Evolutionary conservation across 192 early-diverging fungal genomes (phyloP).

Genomic region (Coemansia sp.): DNA sequence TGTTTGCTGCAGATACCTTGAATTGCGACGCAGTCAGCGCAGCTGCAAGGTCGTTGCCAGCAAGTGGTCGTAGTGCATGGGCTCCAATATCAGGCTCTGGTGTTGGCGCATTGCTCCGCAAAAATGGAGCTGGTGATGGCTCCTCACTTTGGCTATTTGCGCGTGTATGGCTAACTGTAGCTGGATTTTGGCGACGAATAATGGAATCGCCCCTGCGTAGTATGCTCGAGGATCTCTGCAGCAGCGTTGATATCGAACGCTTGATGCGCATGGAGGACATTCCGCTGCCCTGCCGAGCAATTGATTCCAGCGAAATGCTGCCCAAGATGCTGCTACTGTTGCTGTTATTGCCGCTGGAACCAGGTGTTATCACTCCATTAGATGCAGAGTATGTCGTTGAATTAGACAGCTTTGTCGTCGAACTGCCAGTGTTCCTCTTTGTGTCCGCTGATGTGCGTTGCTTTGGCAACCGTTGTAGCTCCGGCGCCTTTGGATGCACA

Average conservation of each 20-base stretch:
- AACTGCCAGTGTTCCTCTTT: not conserved
- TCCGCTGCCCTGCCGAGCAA: conserved; percentile 1
- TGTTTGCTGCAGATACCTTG: conserved; percentile 13
- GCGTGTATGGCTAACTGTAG: not conserved
- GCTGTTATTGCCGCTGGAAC: conserved; percentile 2
- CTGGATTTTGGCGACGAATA: conserved; percentile 3
- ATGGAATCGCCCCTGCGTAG: conserved; percentile 22
- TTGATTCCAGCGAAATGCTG: conserved; percentile 27
- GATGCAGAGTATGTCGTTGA: not conserved
- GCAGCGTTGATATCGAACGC: conserved; percentile 44
- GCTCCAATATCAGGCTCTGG: not conserved
- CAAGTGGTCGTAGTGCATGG: not conserved
- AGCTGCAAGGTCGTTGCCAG: conserved; percentile 4
- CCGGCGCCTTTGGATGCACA: conserved; percentile 29
- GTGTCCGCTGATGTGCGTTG: not conserved
- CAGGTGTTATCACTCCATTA: conserved; percentile 21
- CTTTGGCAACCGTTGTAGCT: conserved; percentile 25
- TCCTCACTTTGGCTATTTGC: conserved; percentile 13
- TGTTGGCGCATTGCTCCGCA: conserved; percentile 10
- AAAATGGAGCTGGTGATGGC: not conserved
- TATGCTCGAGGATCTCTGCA: conserved; percentile 40
- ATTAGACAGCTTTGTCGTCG: not conserved
- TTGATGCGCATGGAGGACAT: conserved; percentile 29
- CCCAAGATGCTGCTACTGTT: conserved; percentile 5
- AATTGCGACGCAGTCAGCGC: conserved; percentile 39